These are phyloP conservation scores for Primulina eburnea DNA, from an alignment of 257 asterid species.

Conservation along the genomic window DNA sequence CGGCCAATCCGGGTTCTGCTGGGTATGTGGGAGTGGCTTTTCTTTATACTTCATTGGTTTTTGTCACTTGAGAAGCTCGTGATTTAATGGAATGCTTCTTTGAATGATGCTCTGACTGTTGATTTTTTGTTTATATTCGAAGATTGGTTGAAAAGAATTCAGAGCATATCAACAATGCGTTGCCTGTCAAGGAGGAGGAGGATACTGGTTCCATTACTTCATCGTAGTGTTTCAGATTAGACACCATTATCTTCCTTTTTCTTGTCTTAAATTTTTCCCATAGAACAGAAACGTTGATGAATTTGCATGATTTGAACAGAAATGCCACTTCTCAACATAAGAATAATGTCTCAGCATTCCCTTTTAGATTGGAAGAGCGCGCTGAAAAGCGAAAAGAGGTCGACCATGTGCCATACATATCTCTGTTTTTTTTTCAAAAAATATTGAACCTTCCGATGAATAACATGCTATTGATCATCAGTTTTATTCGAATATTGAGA, in stretches of 20 bases:
- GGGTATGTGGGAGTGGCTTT: constrained; percentile 37
- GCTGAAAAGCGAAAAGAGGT: constrained; percentile 87
- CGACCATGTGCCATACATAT: background rate
- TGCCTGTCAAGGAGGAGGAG: constrained; percentile 47
- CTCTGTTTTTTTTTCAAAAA: background rate
- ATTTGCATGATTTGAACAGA: constrained; percentile 33
- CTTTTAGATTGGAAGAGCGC: constrained; percentile 72
- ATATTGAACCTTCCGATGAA: constrained; percentile 1
- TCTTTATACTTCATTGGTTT: background rate
- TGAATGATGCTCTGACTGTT: background rate
- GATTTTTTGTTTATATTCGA: constrained; percentile 25
- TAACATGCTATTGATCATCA: constrained; percentile 26
- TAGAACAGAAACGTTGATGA: constrained; percentile 10
- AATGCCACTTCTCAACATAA: constrained; percentile 50
- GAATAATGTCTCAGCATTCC: constrained; percentile 46
- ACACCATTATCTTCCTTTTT: background rate
- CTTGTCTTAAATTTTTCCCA: background rate
- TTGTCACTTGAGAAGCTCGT: background rate
- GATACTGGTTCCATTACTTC: constrained; percentile 75
- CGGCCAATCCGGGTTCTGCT: constrained; percentile 31
- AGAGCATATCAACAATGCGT: constrained; percentile 30
- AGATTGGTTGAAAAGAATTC: constrained; percentile 41
- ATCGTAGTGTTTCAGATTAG: constrained; percentile 42
- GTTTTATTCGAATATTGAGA: constrained; percentile 86
- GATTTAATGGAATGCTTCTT: too few relatives aligned